Percentiles rank a stretch among this genome's conserved stretches.
These are phyloP conservation scores for Nevesoporus exiguus DNA, from an alignment of 768 basidiomycete genomes.

Conservation along the genomic window DNA sequence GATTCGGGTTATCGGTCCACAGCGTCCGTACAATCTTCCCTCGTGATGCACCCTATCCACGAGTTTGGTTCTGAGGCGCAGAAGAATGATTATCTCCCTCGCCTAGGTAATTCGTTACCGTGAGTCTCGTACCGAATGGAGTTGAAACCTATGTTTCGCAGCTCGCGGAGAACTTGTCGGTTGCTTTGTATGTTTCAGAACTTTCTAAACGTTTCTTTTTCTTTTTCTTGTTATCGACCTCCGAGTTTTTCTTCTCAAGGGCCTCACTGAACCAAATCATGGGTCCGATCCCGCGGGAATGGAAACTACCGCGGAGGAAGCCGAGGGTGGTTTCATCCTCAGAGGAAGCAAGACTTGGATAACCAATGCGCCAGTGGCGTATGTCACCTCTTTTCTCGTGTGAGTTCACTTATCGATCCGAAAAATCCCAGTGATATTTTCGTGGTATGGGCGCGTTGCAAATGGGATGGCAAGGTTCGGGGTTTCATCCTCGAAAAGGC, in stretches of 20 bases:
- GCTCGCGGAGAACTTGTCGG: constrained; percentile 86
- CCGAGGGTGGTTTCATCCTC: constrained; percentile 78
- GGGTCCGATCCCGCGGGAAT: constrained; percentile 98
- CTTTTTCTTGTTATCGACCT: background rate
- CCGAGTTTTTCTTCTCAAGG: constrained; percentile 44
- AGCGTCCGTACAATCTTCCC: constrained; percentile 91
- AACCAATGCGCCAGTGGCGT: constrained; percentile 89
- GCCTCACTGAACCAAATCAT: constrained; percentile 93
- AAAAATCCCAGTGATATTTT: constrained; percentile 67
- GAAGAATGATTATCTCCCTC: constrained; percentile 87
- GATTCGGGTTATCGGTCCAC: constrained; percentile 97
- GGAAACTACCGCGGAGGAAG: constrained; percentile 88
- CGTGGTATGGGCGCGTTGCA: constrained; percentile 91
- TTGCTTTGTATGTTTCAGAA: constrained; percentile 70
- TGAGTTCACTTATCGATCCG: constrained; percentile 8
- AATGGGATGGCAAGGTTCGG: constrained; percentile 88
- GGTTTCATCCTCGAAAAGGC: constrained; percentile 93
- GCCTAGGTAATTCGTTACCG: constrained; percentile 51
- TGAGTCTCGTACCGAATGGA: background rate
- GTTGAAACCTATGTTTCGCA: constrained; percentile 27
- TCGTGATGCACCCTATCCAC: constrained; percentile 94
- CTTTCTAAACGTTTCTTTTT: background rate
- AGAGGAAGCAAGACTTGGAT: constrained; percentile 99
- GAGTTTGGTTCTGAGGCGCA: constrained; percentile 88
- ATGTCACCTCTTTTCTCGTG: constrained; percentile 28